These are phyloP conservation scores for Colletotrichum acutatum DNA, from an alignment of 2,329 filamentous ascomycete genomes.

Conservation along the genomic window DNA sequence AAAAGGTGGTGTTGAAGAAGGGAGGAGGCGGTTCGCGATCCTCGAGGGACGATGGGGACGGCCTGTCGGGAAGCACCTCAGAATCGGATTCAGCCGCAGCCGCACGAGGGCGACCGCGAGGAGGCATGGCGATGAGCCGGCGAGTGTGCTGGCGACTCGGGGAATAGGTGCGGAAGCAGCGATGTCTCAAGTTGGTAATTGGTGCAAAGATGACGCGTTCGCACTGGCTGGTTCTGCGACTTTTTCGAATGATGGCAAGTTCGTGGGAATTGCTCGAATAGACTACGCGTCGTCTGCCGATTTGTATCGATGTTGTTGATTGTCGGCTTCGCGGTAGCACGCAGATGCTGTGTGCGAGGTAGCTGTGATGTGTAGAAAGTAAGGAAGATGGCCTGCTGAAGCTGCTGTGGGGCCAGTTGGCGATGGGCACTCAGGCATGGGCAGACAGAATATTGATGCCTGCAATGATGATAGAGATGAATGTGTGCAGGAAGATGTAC, in stretches of 20 bases:
- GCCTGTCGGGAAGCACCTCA: neutral
- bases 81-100: conserved; percentile 12
- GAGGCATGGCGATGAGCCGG: conserved; percentile 1
- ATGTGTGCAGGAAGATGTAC: neutral
- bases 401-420: neutral
- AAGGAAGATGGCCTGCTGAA: neutral
- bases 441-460: neutral
- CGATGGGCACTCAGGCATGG: neutral
- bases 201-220: neutral
- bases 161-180: neutral
- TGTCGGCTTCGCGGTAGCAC: neutral
- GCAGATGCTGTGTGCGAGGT: neutral
- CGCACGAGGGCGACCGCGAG: conserved; percentile 17
- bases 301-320: neutral
- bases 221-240: neutral
- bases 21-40: conserved; percentile 46
- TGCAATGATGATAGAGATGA: neutral
- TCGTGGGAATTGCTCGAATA: neutral
- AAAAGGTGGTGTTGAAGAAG: conserved; percentile 70
- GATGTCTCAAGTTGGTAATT: neutral
- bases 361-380: neutral
- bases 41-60: neutral
- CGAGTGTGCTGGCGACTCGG: neutral
- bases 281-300: neutral
- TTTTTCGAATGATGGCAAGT: neutral